A percentile compares a stretch with the other conserved stretches of the same genome.
phyloP scores from a whole-genome alignment of 2,329 filamentous ascomycete genomes.

The Erysiphe neolycopersici region DNA sequence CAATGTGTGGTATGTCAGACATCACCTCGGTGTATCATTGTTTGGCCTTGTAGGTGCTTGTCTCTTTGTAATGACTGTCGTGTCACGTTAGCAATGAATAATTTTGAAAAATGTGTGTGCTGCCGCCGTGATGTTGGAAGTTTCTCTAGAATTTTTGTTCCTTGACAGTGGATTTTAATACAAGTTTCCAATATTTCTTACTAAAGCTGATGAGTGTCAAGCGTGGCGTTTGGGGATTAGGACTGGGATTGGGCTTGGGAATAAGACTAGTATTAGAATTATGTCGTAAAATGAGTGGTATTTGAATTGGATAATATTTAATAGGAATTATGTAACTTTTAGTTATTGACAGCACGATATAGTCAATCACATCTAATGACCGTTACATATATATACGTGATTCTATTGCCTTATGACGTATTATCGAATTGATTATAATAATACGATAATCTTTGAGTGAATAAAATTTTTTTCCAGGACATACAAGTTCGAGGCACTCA shows the following conservation, averaged over 20 bases:
- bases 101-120: slow-evolving; percentile 89
- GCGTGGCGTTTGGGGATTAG: neutral
- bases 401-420: too few relatives aligned
- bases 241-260: too few relatives aligned
- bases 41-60: slow-evolving; percentile 90
- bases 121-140: slow-evolving; percentile 70
- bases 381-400: too few relatives aligned
- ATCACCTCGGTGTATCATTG: slow-evolving; percentile 61
- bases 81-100: slow-evolving; percentile 83
- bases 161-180: slow-evolving; percentile 14
- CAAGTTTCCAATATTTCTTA: neutral
- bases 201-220: neutral
- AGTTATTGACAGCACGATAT: too few relatives aligned
- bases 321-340: too few relatives aligned
- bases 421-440: too few relatives aligned
- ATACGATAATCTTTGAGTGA: too few relatives aligned
- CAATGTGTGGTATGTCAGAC: slow-evolving; percentile 87
- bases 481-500: neutral
- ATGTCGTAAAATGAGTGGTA: too few relatives aligned
- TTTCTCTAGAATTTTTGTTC: slow-evolving; percentile 79
- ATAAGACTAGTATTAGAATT: too few relatives aligned
- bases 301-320: too few relatives aligned
- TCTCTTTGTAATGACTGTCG: slow-evolving; percentile 88
- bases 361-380: too few relatives aligned
- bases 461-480: too few relatives aligned